Percentiles rank a stretch among this genome's conserved stretches.
Conservation (phyloP, 2,329 filamentous ascomycete genomes). For the Calonectria crousiana region DNA sequence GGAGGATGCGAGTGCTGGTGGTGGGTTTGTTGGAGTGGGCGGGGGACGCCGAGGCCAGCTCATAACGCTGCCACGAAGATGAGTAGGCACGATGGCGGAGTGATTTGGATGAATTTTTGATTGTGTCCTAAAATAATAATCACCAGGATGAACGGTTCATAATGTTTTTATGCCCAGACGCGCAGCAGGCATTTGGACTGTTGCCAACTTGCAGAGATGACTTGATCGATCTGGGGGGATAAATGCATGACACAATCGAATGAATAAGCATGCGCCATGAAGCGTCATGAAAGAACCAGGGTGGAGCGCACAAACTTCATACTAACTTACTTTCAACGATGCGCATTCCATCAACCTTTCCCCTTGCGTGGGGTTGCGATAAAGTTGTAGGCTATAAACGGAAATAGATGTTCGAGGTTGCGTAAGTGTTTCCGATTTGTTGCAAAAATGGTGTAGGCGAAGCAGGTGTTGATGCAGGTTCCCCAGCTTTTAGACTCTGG, state of each 20-base stretch:
- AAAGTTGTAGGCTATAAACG: neutral
- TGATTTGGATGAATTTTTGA: neutral
- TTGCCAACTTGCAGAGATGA: neutral
- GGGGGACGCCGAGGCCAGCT: conserved; percentile 26
- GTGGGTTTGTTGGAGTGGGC: conserved; percentile 43
- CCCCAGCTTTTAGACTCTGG: neutral
- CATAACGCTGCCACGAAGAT: conserved; percentile 37
- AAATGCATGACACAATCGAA: neutral
- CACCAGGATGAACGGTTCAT: neutral
- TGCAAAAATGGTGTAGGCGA: neutral
- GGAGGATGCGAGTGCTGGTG: conserved; percentile 24
- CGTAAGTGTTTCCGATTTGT: neutral
- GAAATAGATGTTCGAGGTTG: neutral
- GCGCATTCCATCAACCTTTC: neutral
- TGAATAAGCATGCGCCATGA: neutral
- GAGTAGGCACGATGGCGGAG: neutral
- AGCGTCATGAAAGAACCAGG: neutral
- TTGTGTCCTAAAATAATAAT: neutral
- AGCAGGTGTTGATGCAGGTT: neutral
- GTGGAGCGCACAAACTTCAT: neutral
- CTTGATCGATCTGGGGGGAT: neutral
- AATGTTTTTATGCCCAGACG: neutral
- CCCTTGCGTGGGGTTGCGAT: neutral
- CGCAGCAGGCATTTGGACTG: neutral
- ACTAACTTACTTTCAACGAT: neutral